Conservation (phyloP, 148 eudicot genomes). For the Fagopyrum tataricum region DNA sequence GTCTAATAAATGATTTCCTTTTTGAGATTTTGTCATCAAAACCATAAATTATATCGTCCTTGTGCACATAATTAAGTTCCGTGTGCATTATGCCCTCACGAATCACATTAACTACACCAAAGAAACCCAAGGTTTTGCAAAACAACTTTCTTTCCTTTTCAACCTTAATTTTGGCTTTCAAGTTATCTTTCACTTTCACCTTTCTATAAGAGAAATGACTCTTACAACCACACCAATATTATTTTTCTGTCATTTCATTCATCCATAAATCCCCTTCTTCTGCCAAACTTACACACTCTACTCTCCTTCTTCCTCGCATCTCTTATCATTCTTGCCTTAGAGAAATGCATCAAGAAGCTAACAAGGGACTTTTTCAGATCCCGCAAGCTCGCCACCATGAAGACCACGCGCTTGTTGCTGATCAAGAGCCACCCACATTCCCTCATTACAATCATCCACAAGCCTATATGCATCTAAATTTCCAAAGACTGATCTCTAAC, state of each 20-base stretch:
- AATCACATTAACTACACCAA: background rate
- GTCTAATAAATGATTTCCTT: background rate
- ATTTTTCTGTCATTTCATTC: background rate
- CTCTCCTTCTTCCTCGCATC: background rate
- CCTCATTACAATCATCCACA: constrained; percentile 7
- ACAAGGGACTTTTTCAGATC: constrained; percentile 4
- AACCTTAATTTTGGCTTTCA: constrained; percentile 1
- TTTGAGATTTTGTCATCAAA: background rate
- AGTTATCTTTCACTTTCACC: constrained; percentile 6
- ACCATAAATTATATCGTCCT: constrained; percentile 6
- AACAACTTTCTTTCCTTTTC: constrained; percentile 12
- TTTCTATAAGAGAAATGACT: background rate
- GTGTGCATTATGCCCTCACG: background rate
- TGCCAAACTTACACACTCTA: background rate
- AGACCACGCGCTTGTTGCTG: constrained; percentile 1
- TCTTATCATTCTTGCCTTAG: background rate
- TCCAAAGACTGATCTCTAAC: constrained; percentile 3
- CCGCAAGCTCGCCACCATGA: constrained; percentile 8
- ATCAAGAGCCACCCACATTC: constrained; percentile 3
- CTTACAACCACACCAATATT: background rate
- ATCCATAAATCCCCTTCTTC: constrained; percentile 12
- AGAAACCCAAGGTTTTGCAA: background rate
- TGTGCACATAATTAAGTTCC: background rate
- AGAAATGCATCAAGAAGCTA: constrained; percentile 11
- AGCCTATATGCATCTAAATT: background rate